Base-by-base conservation (phyloP, 1,284 basidiomycete species). In the Boletus semigastroideus region DNA sequence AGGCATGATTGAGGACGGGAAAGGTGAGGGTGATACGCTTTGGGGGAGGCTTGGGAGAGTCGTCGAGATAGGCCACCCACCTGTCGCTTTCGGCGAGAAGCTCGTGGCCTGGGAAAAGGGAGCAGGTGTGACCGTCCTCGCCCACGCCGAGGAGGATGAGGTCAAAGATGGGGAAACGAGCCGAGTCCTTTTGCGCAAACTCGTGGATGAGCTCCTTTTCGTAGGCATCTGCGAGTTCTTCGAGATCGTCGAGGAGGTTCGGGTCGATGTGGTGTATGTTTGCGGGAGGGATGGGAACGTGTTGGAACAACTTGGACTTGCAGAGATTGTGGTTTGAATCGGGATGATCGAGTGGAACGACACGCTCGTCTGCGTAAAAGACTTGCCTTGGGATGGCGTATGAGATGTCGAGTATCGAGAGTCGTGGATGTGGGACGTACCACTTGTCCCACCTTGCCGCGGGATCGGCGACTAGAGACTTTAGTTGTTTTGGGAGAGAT, bases 351-450 rank as follows among this genome's bases (percentile, higher is more conserved):
- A 98, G 85, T 0, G 94, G 93, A 13, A 99, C 97, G 51, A 89
- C 85, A 50, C 97, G 91, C 76, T 99, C 97, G 71, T 99, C 97
- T 48, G 88, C 94, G 71, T 98, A 99, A 76, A 91, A 99, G 64
- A 99, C 86, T 63, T 98, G 93, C 95, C 95, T n/a, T n/a, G n/a
- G n/a, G n/a, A n/a, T n/a, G n/a, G n/a, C n/a, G n/a, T n/a, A n/a
- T n/a, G n/a, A n/a, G n/a, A n/a, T n/a, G n/a, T n/a, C n/a, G n/a
- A n/a, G n/a, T n/a, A n/a, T n/a, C n/a, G n/a, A n/a, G n/a, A n/a
- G n/a, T n/a, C n/a, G n/a, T n/a, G n/a, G n/a, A n/a, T n/a, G n/a
- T 30, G 14, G 13, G 11, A 1, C 39, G 33, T 62, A 94, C 95
- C 95, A 99, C 71, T 93, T 92, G 69, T 95, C 87, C 95, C 97